phyloP scores from a whole-genome alignment of 2,329 filamentous ascomycete species.

The Neofusicoccum parvum region DNA sequence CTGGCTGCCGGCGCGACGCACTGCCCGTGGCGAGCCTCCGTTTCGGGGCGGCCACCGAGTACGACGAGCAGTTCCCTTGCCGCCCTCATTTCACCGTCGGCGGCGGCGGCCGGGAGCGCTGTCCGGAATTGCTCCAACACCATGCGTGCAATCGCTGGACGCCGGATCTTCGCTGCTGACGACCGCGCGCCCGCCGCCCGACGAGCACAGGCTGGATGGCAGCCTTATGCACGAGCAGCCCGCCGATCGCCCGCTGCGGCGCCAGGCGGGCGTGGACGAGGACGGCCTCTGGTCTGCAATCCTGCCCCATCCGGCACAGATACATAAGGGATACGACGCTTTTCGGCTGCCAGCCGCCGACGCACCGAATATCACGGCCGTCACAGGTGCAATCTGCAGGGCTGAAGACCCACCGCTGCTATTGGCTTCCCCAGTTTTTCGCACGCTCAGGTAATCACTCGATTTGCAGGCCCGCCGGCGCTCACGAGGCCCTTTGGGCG shows the following conservation, averaged over 20 bases:
- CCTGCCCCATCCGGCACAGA: slow-evolving; percentile 7
- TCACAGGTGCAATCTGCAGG: slow-evolving; percentile 20
- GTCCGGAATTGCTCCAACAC: slow-evolving; percentile 4
- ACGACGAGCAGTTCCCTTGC: neutral
- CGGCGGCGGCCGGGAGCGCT: neutral
- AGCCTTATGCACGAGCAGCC: slow-evolving; percentile 14
- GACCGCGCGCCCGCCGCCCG: neutral
- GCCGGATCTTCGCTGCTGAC: slow-evolving; percentile 16
- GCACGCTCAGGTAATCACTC: slow-evolving; percentile 18
- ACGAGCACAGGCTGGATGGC: slow-evolving; percentile 4
- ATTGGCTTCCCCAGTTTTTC: slow-evolving; percentile 22
- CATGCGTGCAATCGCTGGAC: neutral
- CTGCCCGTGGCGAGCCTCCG: slow-evolving; percentile 9
- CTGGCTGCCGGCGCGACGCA: neutral
- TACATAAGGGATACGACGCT: slow-evolving; percentile 2
- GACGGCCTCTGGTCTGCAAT: neutral
- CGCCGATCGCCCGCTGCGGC: slow-evolving; percentile 13
- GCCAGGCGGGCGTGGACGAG: slow-evolving; percentile 2
- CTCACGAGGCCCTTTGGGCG: neutral
- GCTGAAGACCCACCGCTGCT: slow-evolving; percentile 20
- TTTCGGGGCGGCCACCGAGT: slow-evolving; percentile 5
- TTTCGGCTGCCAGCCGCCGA: neutral
- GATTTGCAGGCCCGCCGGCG: slow-evolving; percentile 14
- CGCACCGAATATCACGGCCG: slow-evolving; percentile 1
- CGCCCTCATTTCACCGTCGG: slow-evolving; percentile 10